Conservation (phyloP, 352 stramenopile species). For the Phytophthora melonis region DNA sequence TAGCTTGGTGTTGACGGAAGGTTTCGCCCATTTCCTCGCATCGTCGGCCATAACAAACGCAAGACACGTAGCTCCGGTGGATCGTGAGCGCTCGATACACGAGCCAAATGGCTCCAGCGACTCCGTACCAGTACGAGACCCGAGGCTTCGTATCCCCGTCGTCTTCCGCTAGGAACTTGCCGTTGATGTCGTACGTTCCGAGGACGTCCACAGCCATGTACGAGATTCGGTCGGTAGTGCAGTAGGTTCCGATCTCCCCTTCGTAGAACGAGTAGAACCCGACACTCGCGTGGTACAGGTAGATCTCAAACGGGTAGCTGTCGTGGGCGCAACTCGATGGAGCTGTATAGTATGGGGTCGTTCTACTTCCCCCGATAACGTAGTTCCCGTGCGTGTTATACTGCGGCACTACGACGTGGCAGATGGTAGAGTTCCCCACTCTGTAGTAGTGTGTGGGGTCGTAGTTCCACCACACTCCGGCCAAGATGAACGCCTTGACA, state of each 20-base stretch:
- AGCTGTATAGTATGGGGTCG: slow-evolving; percentile 1
- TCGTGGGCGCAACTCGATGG: slow-evolving; percentile 12
- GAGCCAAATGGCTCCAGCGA: slow-evolving; percentile 6
- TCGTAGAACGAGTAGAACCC: slow-evolving; percentile 17
- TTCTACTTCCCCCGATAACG: slow-evolving; percentile 6
- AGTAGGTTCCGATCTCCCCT: slow-evolving; percentile 9
- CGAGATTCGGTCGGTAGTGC: neutral
- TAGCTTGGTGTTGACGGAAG: neutral
- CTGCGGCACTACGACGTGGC: slow-evolving; percentile 22
- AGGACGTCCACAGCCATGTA: slow-evolving; percentile 7
- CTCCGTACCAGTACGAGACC: slow-evolving; percentile 14
- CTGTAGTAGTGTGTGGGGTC: slow-evolving; percentile 24
- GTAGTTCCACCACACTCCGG: slow-evolving; percentile 29
- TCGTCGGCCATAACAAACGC: neutral
- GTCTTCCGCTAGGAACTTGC: slow-evolving; percentile 4
- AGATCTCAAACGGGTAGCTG: slow-evolving; percentile 4
- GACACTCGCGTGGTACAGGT: slow-evolving; percentile 14
- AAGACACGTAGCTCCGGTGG: slow-evolving; percentile 2
- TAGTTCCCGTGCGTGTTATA: slow-evolving; percentile 32
- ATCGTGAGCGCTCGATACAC: slow-evolving; percentile 4
- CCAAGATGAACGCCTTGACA: slow-evolving; percentile 22
- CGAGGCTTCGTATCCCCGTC: slow-evolving; percentile 1
- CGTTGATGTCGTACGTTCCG: slow-evolving; percentile 18
- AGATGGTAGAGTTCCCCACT: slow-evolving; percentile 8
- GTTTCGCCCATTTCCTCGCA: slow-evolving; percentile 1